Evolutionary conservation across 169 alveolate genomes (phyloP), one percentile per base, ranked within the genome.

Genomic region (Plasmodium gonderi): DNA sequence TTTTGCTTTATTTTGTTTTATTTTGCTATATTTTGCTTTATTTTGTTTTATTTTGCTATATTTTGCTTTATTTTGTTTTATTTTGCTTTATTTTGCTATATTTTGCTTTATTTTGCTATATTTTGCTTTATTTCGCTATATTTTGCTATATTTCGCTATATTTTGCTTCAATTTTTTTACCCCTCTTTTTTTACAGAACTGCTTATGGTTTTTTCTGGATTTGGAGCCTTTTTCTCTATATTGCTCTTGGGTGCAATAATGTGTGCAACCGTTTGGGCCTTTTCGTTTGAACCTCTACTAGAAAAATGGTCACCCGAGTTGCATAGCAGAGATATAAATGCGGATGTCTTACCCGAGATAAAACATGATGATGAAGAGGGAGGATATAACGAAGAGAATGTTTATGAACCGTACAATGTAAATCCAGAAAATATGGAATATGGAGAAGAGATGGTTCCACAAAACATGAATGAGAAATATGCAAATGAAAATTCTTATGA

Each of bases 281-380:
- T 95, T 87, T 78, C 95, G 44, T 96, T 96, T 83, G 98, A 96
- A 92, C 98, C 98, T 6, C 90, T 96, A 82, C 91, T 96, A 65
- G 98, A 96, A 79, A 91, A 95, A 80, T 96, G 97, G 97, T 91
- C 98, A 12, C 98, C 98, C 0, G 96, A 96, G 26, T 95, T 96
- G 45, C 98, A 96, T 94, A 92, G 96, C 74, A 95, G 98, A 76
- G 97, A 95, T 68, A 94, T 96, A 17, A 96, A 96, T 79, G 97
- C 97, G 23, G 97, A 96, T 78, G 94, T 96, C 69, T 94, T 96
- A 40, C 94, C 92, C 23, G 97, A 93, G 76, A n/a, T 82, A 45
- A 82, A 82, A 69, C 72, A 82, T 54, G 91, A 69, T 11, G 82
- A 69, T 4, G 91, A 82, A 14, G 67, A 82, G n/a, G n/a, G 91